These are phyloP conservation scores for Eimeria praecox DNA, from an alignment of 169 alveolate species.

Conservation along the genomic window DNA sequence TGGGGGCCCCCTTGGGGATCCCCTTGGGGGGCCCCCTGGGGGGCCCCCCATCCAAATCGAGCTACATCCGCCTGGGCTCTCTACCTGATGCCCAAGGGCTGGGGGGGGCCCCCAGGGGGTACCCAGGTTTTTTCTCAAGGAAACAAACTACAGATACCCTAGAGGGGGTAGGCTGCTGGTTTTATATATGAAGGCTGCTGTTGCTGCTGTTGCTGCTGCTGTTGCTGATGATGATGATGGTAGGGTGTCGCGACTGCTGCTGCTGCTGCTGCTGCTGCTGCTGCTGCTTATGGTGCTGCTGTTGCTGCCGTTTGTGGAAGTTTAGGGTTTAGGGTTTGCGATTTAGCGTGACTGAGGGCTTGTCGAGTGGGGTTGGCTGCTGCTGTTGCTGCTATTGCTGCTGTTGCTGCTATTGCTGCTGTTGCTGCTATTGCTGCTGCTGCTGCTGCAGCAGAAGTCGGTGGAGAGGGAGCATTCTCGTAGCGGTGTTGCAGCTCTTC, in stretches of 20 bases:
- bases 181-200: background rate
- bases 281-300: background rate
- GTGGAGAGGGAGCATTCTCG: background rate
- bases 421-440: constrained; percentile 42
- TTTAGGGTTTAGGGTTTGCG: background rate
- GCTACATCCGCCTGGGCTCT: constrained; percentile 89
- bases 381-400: background rate
- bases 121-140: constrained; percentile 89
- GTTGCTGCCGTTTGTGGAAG: background rate
- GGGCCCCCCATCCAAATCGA: constrained; percentile 91
- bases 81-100: constrained; percentile 86
- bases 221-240: background rate
- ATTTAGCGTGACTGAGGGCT: background rate
- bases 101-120: constrained; percentile 79
- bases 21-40: constrained; percentile 84
- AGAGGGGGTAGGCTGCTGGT: constrained; percentile 88
- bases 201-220: background rate
- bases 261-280: background rate
- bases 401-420: background rate
- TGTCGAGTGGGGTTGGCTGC: background rate
- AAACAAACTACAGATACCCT: constrained; percentile 89
- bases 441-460: constrained; percentile 26
- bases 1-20: background rate
- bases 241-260: background rate
- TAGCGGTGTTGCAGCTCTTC: background rate